Percentiles rank a stretch among this genome's conserved stretches.
These are phyloP conservation scores for Boletus mariae DNA, from an alignment of 1,284 basidiomycete genomes.

Conservation along the genomic window DNA sequence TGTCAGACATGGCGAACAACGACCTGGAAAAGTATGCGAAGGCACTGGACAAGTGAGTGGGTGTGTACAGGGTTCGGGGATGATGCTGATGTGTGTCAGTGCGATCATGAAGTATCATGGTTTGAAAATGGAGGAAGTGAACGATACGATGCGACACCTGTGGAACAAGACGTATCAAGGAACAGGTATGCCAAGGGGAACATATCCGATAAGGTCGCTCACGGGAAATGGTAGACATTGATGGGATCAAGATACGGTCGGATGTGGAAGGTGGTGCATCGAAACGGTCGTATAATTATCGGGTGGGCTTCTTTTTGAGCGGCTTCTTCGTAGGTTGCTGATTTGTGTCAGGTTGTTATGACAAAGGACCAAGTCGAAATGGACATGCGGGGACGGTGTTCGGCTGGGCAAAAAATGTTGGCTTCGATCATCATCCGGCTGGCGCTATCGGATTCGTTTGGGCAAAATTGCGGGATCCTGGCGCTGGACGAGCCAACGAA, in stretches of 20 bases:
- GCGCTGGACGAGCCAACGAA: conserved; percentile 99
- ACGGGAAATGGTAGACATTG: conserved; percentile 69
- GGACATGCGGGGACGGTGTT: conserved; percentile 99
- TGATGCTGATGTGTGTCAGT: conserved; percentile 40
- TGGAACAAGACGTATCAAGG: conserved; percentile 99
- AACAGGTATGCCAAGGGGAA: conserved; percentile 61
- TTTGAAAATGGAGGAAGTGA: conserved; percentile 99
- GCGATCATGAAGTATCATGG: conserved; percentile 98
- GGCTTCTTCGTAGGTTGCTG: conserved; percentile 18
- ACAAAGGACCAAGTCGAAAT: conserved; percentile 98
- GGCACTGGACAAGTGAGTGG: conserved; percentile 83
- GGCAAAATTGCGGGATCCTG: conserved; percentile 95
- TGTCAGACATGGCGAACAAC: conserved; percentile 91
- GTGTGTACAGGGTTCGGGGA: not conserved
- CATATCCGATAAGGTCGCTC: conserved; percentile 16
- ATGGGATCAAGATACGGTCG: conserved; percentile 93
- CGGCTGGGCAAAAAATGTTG: conserved; percentile 97
- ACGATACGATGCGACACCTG: conserved; percentile 91
- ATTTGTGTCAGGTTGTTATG: conserved; percentile 81
- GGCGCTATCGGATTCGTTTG: conserved; percentile 97
- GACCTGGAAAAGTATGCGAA: conserved; percentile 98
- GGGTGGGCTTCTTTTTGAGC: conserved; percentile 51
- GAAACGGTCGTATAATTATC: conserved; percentile 96
- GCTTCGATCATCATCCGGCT: conserved; percentile 99
- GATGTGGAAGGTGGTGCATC: conserved; percentile 86